Base-by-base conservation (phyloP, 2,329 filamentous ascomycete genomes). In the Fusarium sulawesiense region DNA sequence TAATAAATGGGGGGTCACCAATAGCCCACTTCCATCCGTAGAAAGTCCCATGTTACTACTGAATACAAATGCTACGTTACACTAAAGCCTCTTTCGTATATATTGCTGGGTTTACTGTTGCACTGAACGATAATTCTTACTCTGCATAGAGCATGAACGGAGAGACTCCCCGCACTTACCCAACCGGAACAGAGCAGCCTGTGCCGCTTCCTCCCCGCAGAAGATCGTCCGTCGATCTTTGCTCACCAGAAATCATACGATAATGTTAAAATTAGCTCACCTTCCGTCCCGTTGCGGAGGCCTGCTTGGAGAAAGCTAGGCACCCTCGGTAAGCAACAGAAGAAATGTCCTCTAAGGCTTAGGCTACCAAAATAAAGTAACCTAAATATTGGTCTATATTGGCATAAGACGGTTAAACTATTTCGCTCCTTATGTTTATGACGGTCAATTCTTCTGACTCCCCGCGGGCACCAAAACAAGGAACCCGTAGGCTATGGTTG, bases 71-170 rank as follows among this genome's bases (percentile, higher is more conserved):
- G 20, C 27, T 47, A 55, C 51, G 51, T 55, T 55, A 12, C 41
- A 8, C 21, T 1, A 13, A 16, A 5, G n/a, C 11, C 23, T 5
- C 16, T 12, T 25, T 12, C 6, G 18, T 20, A 4, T 14, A 47
- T 47, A 27, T n/a, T 9, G 3, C 11, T 10, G 14, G 7, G 13
- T 25, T 18, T n/a, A 0, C 16, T 4, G 29, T 21, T 4, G 11
- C 7, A 18, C 20, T 16, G 2, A 1, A 23, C 7, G 6, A 23
- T 7, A 34, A 49, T 34, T n/a, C 0, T 25, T 3, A 10, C 9
- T 49, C 27, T 32, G 29, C 34, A 12, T 9, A 12, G 8, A 12
- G 20, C 20, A 9, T 20, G 4, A 18, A n/a, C 12, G 16, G 30
- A 18, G 47, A 49, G 6, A 2, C 13, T 23, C 27, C 47, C 29